These are phyloP conservation scores for Arabis hirsuta DNA, from an alignment of 345 rosid species.

Conservation along the genomic window DNA sequence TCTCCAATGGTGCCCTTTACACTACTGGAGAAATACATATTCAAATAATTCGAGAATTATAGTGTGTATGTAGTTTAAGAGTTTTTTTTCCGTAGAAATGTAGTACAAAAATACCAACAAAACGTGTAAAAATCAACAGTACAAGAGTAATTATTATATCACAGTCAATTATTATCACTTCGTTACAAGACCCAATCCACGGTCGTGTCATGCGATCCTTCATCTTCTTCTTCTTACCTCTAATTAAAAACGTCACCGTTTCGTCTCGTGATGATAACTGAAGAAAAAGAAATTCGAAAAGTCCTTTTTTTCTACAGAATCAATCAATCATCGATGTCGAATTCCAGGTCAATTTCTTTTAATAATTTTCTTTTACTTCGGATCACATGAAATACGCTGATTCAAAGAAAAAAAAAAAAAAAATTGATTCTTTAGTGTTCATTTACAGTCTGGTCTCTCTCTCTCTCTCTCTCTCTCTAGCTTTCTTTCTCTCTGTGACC, in stretches of 20 bases:
- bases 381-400: conserved; percentile 45
- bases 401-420: conserved; percentile 26
- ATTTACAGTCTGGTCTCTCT: conserved; percentile 13
- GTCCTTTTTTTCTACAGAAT: neutral
- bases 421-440: conserved; percentile 19
- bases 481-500: conserved; percentile 28
- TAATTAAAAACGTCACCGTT: neutral
- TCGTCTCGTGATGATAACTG: neutral
- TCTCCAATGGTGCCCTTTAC: neutral
- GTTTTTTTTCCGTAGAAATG: too few relatives aligned
- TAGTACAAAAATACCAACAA: too few relatives aligned
- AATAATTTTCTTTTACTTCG: neutral
- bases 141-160: too few relatives aligned
- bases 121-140: too few relatives aligned
- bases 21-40: too few relatives aligned
- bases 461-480: conserved; percentile 7
- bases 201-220: conserved; percentile 35
- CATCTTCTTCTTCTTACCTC: conserved; percentile 7
- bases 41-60: too few relatives aligned
- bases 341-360: conserved; percentile 10
- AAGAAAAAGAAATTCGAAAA: neutral
- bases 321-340: conserved; percentile 17
- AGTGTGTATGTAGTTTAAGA: too few relatives aligned
- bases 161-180: too few relatives aligned
- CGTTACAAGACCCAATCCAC: neutral